A percentile compares a stretch with the other conserved stretches of the same genome.
Evolutionary conservation across 106 monocot species (phyloP).

Genomic region (Phalaenopsis equestris): DNA sequence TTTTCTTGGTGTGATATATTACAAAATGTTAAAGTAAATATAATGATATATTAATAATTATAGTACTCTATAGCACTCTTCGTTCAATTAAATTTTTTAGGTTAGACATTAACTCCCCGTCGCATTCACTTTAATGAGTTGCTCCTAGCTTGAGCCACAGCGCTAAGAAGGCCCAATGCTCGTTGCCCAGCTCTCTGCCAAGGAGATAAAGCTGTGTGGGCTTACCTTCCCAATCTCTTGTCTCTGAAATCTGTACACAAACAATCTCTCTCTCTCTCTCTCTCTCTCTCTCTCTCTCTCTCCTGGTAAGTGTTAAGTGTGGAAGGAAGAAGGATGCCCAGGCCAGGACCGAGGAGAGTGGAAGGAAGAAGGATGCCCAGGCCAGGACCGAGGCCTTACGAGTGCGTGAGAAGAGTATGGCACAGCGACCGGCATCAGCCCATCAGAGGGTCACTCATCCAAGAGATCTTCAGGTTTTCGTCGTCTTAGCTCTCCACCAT

Average conservation of each 20-base stretch:
- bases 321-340: too few relatives aligned
- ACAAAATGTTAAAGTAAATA: too few relatives aligned
- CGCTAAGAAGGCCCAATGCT: neutral
- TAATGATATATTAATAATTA: too few relatives aligned
- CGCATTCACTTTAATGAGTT: neutral
- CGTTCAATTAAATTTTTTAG: neutral
- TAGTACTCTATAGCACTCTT: too few relatives aligned
- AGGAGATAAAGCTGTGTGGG: neutral
- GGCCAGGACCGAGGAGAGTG: neutral
- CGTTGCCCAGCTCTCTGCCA: neutral
- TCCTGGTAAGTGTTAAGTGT: too few relatives aligned
- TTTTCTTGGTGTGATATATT: too few relatives aligned
- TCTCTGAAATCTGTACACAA: neutral
- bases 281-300: neutral
- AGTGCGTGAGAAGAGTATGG: constrained; percentile 87
- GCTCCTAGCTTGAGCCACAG: neutral
- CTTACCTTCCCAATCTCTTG: neutral
- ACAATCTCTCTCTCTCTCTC: neutral
- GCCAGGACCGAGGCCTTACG: constrained; percentile 83
- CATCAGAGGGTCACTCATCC: constrained; percentile 76
- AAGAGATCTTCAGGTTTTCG: constrained; percentile 71
- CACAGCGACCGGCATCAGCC: constrained; percentile 90
- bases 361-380: constrained; percentile 42
- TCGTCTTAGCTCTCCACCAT: neutral
- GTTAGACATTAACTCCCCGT: neutral